Base-by-base conservation (phyloP, 225 moss, liverwort and hornwort species). In the Polytrichum formosum region DNA sequence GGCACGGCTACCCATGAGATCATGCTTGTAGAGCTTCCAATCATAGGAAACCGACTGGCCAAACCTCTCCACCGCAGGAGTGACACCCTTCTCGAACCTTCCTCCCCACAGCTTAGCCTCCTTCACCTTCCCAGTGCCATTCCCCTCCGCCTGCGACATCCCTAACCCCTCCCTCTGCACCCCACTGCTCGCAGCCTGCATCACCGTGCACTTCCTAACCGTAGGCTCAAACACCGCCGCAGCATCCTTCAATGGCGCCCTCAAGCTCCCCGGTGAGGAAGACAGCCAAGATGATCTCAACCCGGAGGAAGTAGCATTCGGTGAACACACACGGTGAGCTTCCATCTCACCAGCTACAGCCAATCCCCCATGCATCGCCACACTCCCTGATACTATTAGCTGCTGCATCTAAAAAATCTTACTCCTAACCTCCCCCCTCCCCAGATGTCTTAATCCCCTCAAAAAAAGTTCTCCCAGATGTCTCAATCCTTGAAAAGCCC, bases 31-130 rank as follows among this genome's bases (percentile, higher is more conserved):
- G 1, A 98, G 82, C 74, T 83, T 91, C 77, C 92, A 88, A 72
- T 98, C 98, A 29, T 85, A 98, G 0, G 94, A 92, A 7, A 98
- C 98, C 5, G 94, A 98, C 80, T 98, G 90, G 61, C 98, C 87
- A 70, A 98, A 98, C 76, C 82, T 90, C 84, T 98, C 98, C 75
- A 98, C 90, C 1, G 90, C 91, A 67, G 91, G 84, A 18, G 98
- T 98, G 73, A 98, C 91, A 59, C 92, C 88, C 64, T 94, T 90
- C 81, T 92, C 94, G 30, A 98, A 98, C 53, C 98, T 86, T 2
- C 94, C 94, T 54, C 98, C 94, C 98, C 94, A 98, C 33, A 98
- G 79, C 82, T 98, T 98, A 8, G 92, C 79, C 68, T 98, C 98
- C 75, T 92, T 82, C 26, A 76, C 68, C 66, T 77, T 63, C 68